Base-by-base conservation (phyloP, 441 rosid genomes). In the Populus hybrid region DNA sequence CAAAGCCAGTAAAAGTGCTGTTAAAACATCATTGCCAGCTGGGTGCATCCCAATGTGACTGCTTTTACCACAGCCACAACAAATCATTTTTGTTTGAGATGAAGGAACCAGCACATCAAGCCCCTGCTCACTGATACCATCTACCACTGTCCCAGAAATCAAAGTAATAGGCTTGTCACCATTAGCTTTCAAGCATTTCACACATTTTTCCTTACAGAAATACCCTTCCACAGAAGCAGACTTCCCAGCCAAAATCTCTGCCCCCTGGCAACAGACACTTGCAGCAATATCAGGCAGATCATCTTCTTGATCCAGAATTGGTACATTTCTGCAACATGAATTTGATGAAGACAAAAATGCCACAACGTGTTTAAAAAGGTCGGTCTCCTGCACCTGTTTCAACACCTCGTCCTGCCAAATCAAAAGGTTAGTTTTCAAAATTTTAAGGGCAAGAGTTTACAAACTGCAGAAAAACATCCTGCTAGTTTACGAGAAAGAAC, bases 1-100 rank as follows among this genome's bases (percentile, higher is more conserved):
- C 85, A 93, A 87, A 45, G 96, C 92, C 77, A 95, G 74, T 33
- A 95, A 56, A 81, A 95, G 95, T 64, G 89, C 95, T 24, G 99
- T 92, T 79, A 95, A 82, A 77, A 91, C 90, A 84, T 91, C 95
- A 68, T 83, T 88, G 71, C 89, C 87, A 3, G 93, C 89, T 93
- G 98, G 79, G 82, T 45, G 10, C 81, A 84, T 80, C 38, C 80
- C 81, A 38, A 80, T 83, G 80, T 82, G 80, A 74, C 71, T 81
- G 72, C 73, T 81, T 26, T 88, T 84, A 78, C 81, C 86, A 71
- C 91, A 82, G 40, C 76, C 82, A 79, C 89, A 82, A 64, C 86
- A 83, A 63, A 31, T 83, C 6, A 63, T 69, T 20, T 84, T 73
- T 35, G 68, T 81, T 70, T 82, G 87, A 36, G 87, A 80, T 53